A percentile compares a stretch with the other conserved stretches of the same genome.
phyloP scores from a whole-genome alignment of 2,329 filamentous ascomycete species.

The Leptodontidium sp. region DNA sequence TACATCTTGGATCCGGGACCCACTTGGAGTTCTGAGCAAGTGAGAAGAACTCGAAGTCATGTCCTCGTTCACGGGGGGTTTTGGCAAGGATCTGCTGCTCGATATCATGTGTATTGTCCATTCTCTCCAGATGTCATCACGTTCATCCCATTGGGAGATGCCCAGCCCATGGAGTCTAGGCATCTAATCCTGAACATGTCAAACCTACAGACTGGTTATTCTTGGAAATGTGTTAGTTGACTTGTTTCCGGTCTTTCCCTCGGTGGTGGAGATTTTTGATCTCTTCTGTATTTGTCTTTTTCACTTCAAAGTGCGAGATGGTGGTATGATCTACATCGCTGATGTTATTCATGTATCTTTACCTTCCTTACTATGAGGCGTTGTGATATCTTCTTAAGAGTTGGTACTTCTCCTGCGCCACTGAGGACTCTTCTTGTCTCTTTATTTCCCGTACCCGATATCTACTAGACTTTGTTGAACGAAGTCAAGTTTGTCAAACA shows the following conservation, averaged over 20 bases:
- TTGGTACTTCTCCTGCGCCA: not conserved
- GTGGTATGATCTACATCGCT: not conserved
- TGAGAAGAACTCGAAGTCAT: not conserved
- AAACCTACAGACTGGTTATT: not conserved
- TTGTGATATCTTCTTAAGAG: not conserved
- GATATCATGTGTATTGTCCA: not conserved
- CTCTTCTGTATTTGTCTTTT: not conserved
- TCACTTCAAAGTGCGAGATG: not conserved
- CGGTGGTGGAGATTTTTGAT: not conserved
- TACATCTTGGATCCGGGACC: not conserved
- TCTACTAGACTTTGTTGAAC: not conserved
- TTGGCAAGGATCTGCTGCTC: not conserved
- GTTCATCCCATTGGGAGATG: not conserved
- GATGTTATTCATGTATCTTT: not conserved
- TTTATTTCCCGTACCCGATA: not conserved
- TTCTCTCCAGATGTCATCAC: not conserved
- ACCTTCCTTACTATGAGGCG: not conserved
- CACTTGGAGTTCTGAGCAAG: not conserved
- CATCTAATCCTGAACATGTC: not conserved
- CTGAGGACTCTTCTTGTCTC: not conserved
- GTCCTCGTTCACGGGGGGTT: not conserved
- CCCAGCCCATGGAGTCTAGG: constrained; percentile 2
- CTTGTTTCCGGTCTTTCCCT: not conserved
- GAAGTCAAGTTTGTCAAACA: not conserved
- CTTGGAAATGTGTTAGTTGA: not conserved